phyloP scores from a whole-genome alignment of 108 stramenopile genomes.

The Conticribra weissflogii region DNA sequence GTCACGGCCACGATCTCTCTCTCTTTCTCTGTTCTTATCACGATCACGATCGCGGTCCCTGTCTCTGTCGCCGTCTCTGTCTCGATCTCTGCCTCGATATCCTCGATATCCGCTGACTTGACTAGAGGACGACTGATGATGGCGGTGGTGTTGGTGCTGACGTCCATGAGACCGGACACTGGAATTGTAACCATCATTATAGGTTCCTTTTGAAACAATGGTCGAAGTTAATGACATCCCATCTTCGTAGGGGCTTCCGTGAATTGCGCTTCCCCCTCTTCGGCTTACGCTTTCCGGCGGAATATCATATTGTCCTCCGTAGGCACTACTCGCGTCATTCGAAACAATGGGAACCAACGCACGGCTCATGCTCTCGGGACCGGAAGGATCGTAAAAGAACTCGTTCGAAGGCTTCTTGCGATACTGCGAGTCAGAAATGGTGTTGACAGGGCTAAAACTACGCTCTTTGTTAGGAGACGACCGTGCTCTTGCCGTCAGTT shows the following conservation, averaged over 20 bases:
- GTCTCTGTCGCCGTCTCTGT: constrained; percentile 15
- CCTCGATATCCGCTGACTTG: constrained; percentile 5
- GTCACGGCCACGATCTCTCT: constrained; percentile 1
- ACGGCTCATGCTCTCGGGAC: constrained; percentile 28
- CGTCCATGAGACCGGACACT: constrained; percentile 18
- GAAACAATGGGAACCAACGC: constrained; percentile 33
- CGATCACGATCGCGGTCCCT: constrained; percentile 7
- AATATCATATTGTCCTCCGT: constrained; percentile 31
- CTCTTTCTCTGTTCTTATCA: constrained; percentile 14
- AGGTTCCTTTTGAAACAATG: constrained; percentile 14
- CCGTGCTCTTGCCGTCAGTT: constrained; percentile 40
- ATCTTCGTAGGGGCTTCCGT: constrained; percentile 31
- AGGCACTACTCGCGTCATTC: constrained; percentile 18
- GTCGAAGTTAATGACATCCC: constrained; percentile 16
- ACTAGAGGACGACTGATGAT: not conserved
- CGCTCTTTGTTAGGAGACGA: constrained; percentile 23
- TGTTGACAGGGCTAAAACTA: constrained; percentile 17
- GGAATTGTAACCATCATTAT: constrained; percentile 11
- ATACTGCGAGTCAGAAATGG: not conserved
- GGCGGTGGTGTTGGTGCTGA: not conserved
- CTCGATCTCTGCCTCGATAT: not conserved
- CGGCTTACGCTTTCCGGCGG: constrained; percentile 27
- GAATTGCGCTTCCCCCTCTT: constrained; percentile 21
- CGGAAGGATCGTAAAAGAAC: constrained; percentile 34
- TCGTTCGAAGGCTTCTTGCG: constrained; percentile 5